Evolutionary conservation across 1,284 basidiomycete species (phyloP).

Genomic region (Polyporus tsugae): DNA sequence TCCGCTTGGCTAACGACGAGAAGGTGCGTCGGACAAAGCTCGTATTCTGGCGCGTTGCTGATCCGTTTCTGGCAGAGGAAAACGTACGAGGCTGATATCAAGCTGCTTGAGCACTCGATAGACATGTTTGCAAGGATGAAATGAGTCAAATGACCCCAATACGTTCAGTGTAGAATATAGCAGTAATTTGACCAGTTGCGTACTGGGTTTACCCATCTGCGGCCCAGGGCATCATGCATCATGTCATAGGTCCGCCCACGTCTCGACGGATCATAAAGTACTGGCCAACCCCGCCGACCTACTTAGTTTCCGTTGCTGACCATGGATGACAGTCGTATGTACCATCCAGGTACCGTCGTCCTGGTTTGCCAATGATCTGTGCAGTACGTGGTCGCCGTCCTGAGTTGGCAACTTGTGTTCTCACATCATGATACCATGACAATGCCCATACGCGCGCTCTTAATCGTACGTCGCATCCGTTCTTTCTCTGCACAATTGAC

Average conservation of each 20-base stretch:
- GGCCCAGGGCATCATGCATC: no score
- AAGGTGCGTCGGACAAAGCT: conserved; percentile 61
- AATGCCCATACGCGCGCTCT: no score
- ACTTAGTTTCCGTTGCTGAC: not conserved
- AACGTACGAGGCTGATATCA: conserved; percentile 55
- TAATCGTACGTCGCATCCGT: not conserved
- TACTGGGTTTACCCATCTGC: no score
- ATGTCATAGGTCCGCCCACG: no score
- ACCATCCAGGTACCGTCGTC: no score
- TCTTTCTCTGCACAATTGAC: not conserved
- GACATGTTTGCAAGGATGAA: conserved; percentile 53
- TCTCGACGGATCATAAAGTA: no score
- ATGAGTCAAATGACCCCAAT: conserved; percentile 40
- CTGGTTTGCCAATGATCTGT: not conserved
- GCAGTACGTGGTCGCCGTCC: not conserved
- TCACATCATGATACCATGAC: not conserved
- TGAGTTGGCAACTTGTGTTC: not conserved
- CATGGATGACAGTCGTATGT: no score
- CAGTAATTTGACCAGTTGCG: not conserved
- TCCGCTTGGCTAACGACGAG: conserved; percentile 72
- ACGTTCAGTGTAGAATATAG: not conserved
- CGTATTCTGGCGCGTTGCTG: not conserved
- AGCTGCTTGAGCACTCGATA: conserved; percentile 52
- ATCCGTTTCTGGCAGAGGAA: conserved; percentile 44
- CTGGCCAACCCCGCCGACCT: not conserved